These are phyloP conservation scores for Fomitiporia mediterranea DNA, from an alignment of 1,284 basidiomycete species.

Conservation along the genomic window DNA sequence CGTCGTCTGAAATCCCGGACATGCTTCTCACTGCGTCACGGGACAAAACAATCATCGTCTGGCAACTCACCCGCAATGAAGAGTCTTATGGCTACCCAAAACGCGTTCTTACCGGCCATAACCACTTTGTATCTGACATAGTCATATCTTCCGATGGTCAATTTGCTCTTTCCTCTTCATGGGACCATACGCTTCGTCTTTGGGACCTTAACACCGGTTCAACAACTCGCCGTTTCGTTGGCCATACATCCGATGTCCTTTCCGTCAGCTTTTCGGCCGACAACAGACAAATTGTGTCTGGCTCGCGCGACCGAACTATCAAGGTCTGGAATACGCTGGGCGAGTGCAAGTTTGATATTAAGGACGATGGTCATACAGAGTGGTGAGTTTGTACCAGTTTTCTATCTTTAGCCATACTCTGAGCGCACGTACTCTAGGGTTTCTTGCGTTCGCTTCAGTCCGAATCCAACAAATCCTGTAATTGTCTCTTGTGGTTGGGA, in stretches of 20 bases:
- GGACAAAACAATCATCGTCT: slow-evolving; percentile 99
- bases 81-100: slow-evolving; percentile 93
- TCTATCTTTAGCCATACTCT: not conserved
- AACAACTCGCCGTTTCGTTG: slow-evolving; percentile 96
- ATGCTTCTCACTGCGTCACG: slow-evolving; percentile 96
- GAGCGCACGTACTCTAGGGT: slow-evolving; percentile 57
- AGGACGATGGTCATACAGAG: slow-evolving; percentile 96
- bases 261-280: slow-evolving; percentile 97
- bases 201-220: slow-evolving; percentile 97
- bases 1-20: slow-evolving; percentile 94
- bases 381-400: slow-evolving; percentile 54
- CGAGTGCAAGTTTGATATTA: slow-evolving; percentile 99
- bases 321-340: slow-evolving; percentile 99
- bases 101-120: slow-evolving; percentile 97
- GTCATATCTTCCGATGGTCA: slow-evolving; percentile 99
- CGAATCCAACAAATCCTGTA: slow-evolving; percentile 96
- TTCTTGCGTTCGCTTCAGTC: slow-evolving; percentile 99
- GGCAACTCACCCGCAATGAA: slow-evolving; percentile 97
- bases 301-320: slow-evolving; percentile 94
- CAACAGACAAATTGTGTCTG: slow-evolving; percentile 98
- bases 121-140: slow-evolving; percentile 99
- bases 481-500: slow-evolving; percentile 99
- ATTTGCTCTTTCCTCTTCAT: slow-evolving; percentile 98
- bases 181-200: slow-evolving; percentile 99
- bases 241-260: slow-evolving; percentile 96